Base-by-base conservation (phyloP, 306 rosid genomes). In the Glycine soja region DNA sequence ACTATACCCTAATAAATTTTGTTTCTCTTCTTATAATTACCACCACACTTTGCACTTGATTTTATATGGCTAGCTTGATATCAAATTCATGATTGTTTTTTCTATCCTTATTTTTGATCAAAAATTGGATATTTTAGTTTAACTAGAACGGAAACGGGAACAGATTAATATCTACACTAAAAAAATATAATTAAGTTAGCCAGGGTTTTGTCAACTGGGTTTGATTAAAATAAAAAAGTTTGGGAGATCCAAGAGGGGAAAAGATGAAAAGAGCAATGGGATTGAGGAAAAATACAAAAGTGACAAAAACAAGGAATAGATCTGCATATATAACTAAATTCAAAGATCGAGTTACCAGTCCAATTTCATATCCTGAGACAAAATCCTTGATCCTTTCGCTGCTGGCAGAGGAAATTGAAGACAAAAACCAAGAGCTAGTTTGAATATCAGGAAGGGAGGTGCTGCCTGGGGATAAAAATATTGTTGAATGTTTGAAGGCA, bases 181-280 rank as follows among this genome's bases (percentile, higher is more conserved):
- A 81, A 36, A 40, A 50, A 7, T 24, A 24, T 24, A 24, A 24
- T 24, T 24, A 24, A 24, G 1, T 24, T 1, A 24, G 30, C 30
- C 30, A 24, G 30, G 30, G 30, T 24, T 24, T 24, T 24, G 30
- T 24, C 30, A 24, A 30, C 61, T 42, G 24, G 18, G 46, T 80
- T 51, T 7, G 57, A 48, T n/a, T 14, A 57, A 13, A 10, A 50
- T 38, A 73, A 57, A 47, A 13, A 16, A 3, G 4, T n/a, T 79
- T 84, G 87, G 77, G 78, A 42, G 87, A 84, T 84, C 87, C 87
- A 84, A 84, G 87, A 47, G 68, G 63, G 84, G 68, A 61, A 67
- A 45, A 83, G 56, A 24, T 24, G 30, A 24, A 24, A 24, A 68
- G 68, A 56, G 84, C 82, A 80, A 80, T 52, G 84, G 84, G 87